Percentiles rank a stretch among this genome's conserved stretches.
Evolutionary conservation across 345 rosid species (phyloP).

Genomic region (Toxicodendron radicans): DNA sequence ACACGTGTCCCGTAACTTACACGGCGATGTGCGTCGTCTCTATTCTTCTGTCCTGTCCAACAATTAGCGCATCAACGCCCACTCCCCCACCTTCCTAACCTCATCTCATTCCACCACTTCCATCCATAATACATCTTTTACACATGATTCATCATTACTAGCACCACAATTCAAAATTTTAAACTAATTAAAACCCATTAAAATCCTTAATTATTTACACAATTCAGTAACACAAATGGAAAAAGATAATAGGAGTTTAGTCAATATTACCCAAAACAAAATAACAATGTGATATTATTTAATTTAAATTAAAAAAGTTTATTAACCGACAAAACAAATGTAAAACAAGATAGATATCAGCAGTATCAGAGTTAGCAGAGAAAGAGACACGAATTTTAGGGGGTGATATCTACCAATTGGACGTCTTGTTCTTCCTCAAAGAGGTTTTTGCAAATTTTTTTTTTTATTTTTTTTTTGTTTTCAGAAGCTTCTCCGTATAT

Average conservation of each 20-base stretch:
- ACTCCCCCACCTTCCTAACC: neutral
- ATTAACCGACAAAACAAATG: neutral
- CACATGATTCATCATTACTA: neutral
- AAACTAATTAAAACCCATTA: too few relatives aligned
- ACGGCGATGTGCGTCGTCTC: slow-evolving; percentile 26
- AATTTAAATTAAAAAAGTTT: neutral
- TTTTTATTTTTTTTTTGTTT: neutral
- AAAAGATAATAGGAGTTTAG: too few relatives aligned
- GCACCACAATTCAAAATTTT: neutral
- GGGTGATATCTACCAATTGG: neutral
- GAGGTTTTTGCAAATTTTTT: neutral
- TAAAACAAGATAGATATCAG: neutral
- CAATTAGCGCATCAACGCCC: neutral
- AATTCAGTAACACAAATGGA: too few relatives aligned
- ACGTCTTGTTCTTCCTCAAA: neutral
- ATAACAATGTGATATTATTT: too few relatives aligned
- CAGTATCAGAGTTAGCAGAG: neutral
- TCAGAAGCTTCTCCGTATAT: slow-evolving; percentile 9
- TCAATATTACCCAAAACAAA: too few relatives aligned
- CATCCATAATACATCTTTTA: too few relatives aligned
- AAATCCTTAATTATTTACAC: too few relatives aligned
- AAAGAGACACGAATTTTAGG: neutral
- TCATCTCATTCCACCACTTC: neutral
- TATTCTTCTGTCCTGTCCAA: slow-evolving; percentile 11
- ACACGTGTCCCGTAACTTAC: neutral